phyloP scores from a whole-genome alignment of 2,329 filamentous ascomycete species.

The Lanzia echinophila region DNA sequence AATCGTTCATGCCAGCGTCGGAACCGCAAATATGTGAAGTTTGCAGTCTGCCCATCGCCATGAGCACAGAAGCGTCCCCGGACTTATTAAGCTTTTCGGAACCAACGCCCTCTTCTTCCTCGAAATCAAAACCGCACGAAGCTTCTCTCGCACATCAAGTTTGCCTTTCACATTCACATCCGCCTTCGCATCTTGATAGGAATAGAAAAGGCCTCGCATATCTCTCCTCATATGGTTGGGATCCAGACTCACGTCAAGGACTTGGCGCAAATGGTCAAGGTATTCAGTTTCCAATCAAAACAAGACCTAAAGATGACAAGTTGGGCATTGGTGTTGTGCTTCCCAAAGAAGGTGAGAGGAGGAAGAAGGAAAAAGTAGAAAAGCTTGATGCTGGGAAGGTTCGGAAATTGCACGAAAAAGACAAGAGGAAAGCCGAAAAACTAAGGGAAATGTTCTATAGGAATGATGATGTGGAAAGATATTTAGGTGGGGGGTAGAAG shows the following conservation, averaged over 20 bases:
- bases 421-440: slow-evolving; percentile 55
- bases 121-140: slow-evolving; percentile 40
- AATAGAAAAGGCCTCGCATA: slow-evolving; percentile 62
- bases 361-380: slow-evolving; percentile 38
- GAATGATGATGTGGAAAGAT: slow-evolving; percentile 68
- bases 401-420: slow-evolving; percentile 53
- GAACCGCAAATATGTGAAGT: slow-evolving; percentile 41
- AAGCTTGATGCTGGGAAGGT: slow-evolving; percentile 65
- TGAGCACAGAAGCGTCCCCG: slow-evolving; percentile 22
- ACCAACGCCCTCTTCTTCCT: neutral
- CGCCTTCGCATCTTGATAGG: slow-evolving; percentile 65
- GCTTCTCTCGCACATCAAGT: slow-evolving; percentile 65
- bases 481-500: slow-evolving; percentile 32
- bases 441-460: slow-evolving; percentile 67
- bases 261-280: slow-evolving; percentile 65
- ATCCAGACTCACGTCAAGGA: slow-evolving; percentile 64
- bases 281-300: slow-evolving; percentile 68
- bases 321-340: slow-evolving; percentile 60
- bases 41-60: slow-evolving; percentile 53
- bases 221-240: slow-evolving; percentile 63
- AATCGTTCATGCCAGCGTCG: neutral
- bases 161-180: slow-evolving; percentile 60
- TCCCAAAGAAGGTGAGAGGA: slow-evolving; percentile 30
- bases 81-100: neutral
- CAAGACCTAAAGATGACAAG: slow-evolving; percentile 62